phyloP scores from a whole-genome alignment of 495 filamentous ascomycete species.

The Terfezia boudieri region DNA sequence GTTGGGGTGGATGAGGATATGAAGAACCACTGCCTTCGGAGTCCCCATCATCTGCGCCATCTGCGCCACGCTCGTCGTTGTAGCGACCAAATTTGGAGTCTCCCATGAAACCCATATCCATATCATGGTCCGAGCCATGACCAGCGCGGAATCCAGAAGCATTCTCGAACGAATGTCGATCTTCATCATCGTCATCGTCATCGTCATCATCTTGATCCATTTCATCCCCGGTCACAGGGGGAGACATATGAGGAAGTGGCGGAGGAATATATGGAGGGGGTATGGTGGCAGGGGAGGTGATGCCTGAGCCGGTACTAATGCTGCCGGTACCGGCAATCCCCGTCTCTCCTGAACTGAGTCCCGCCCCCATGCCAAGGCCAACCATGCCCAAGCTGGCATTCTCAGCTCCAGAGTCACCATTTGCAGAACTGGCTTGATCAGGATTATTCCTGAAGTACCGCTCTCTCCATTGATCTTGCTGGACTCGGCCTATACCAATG shows the following conservation, averaged over 20 bases:
- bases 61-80: not conserved
- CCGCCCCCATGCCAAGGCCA: not conserved
- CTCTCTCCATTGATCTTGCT: slow-evolving; percentile 12
- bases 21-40: not conserved
- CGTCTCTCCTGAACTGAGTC: not conserved
- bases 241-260: not conserved
- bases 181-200: not conserved
- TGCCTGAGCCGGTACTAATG: not conserved
- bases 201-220: not conserved
- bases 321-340: not conserved
- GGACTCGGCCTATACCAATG: slow-evolving; percentile 13
- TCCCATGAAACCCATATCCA: not conserved
- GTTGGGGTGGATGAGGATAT: not conserved
- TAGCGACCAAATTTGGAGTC: not conserved
- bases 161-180: not conserved
- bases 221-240: not conserved
- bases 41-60: not conserved
- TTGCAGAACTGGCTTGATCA: too few relatives aligned
- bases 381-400: not conserved
- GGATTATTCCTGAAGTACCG: not conserved
- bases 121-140: not conserved
- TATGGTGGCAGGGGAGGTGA: not conserved
- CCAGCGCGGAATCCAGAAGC: not conserved
- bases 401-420: not conserved
- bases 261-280: not conserved